Base-by-base conservation (phyloP, 169 alveolate genomes). In the Plasmodium ovale region DNA sequence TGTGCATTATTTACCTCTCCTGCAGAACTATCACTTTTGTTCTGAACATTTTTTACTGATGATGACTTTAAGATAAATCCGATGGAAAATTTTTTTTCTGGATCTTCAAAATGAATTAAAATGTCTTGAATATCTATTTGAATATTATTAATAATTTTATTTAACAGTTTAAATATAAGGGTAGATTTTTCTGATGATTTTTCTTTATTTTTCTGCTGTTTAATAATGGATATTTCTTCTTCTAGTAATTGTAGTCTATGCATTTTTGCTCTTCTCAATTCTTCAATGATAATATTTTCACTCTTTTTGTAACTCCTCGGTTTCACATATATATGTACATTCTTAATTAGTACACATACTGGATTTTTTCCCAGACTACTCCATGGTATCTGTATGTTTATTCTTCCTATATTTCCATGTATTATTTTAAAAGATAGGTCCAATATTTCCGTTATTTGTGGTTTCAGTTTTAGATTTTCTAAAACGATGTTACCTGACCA, bases 401-500 rank as follows among this genome's bases (percentile, higher is more conserved):
- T 85, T 44, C 94, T 72, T n/a, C 95, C 96, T 44, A 95, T 93
- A 70, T 88, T 92, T 1, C 97, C 97, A 60, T 89, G 93, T 31
- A 92, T 92, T 9, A 92, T 72, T 44, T 77, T 77, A 88, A 77
- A 77, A 3, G 89, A 77, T 21, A 77, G 56, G 29, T 88, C 89
- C 58, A 88, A 56, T 51, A 88, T 92, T 42, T 93, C 96, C 21
- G 96, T 87, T 73, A 95, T 94, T 59, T 95, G 96, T 47, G 94
- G 93, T 92, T 95, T 95, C 37, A 95, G 89, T 56, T 93, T 91
- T 65, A 95, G 67, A 42, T 94, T 94, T 47, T 94, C 95, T 51
- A 95, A 87, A 42, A 87, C 94, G n/a, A 95, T 93, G 71, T 95
- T 92, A 33, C 97, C 97, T 27, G 96, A 93, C 97, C 97, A 95